These are phyloP conservation scores for Leishmania guyanensis DNA, from an alignment of 208 protist species.

Conservation along the genomic window DNA sequence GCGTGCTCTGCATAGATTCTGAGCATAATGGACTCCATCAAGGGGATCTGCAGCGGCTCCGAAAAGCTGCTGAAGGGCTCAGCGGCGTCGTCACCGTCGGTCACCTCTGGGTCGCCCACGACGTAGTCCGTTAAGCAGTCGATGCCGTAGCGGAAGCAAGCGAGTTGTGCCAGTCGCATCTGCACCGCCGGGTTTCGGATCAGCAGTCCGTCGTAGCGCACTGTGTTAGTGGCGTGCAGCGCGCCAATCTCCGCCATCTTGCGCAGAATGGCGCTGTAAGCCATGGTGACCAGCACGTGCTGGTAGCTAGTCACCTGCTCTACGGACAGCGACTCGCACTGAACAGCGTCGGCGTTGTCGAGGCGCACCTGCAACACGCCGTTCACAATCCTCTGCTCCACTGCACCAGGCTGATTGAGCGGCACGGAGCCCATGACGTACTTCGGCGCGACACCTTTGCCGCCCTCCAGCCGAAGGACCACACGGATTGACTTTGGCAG, in stretches of 20 bases:
- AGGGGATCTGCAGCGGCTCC: constrained; percentile 29
- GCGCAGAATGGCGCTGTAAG: constrained; percentile 59
- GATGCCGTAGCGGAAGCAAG: constrained; percentile 65
- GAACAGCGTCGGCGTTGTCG: constrained; percentile 32
- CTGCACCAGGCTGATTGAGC: constrained; percentile 37
- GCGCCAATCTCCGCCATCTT: constrained; percentile 63
- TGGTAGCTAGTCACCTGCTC: constrained; percentile 48
- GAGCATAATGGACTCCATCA: constrained; percentile 62
- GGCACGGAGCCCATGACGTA: constrained; percentile 32
- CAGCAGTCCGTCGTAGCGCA: constrained; percentile 71
- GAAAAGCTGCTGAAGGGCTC: constrained; percentile 13
- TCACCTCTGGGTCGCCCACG: constrained; percentile 36
- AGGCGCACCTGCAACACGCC: constrained; percentile 45
- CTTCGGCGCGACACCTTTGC: neutral
- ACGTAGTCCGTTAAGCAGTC: constrained; percentile 66
- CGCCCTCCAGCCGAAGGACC: constrained; percentile 22
- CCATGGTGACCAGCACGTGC: constrained; percentile 62
- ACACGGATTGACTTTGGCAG: constrained; percentile 25
- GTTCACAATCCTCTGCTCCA: constrained; percentile 35
- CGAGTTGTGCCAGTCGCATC: constrained; percentile 65
- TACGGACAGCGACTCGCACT: constrained; percentile 18
- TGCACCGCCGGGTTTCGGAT: constrained; percentile 71
- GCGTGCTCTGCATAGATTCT: constrained; percentile 68
- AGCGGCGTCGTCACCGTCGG: constrained; percentile 21
- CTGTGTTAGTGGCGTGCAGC: constrained; percentile 63